Evolutionary conservation across 345 rosid species (phyloP), one percentile per base, ranked within the genome.

Genomic region (Xanthoceras sorbifolium): DNA sequence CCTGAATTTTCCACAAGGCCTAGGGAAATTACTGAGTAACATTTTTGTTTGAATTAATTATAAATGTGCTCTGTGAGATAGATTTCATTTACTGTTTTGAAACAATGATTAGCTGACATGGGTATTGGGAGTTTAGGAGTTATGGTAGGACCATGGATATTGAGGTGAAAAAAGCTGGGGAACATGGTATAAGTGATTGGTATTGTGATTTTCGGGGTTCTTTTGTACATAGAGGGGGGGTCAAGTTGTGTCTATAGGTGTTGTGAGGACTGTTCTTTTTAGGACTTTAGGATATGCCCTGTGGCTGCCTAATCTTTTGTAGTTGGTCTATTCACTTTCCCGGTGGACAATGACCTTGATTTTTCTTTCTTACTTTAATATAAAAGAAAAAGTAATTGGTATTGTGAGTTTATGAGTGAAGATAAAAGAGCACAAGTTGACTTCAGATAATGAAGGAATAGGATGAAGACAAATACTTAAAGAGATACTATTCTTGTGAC

Each of bases 21-120:
- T 46, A 18, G 40, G 20, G 38, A n/a, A 11, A 42, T 52, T 18
- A 17, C 46, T n/a, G 28, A 52, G 73, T 50, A n/a, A 32, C 20
- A n/a, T 70, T 29, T 18, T 70, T 72, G 26, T 40, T 60, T 72
- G 52, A 12, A 71, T 55, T 22, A 29, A 22, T 61, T 34, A 55
- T 20, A 54, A 54, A 12, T 34, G 48, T 42, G 5, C 9, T 46
- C 57, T 68, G 22, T 17, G 3, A 25, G 29, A n/a, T 65, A 17
- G 28, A 15, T 71, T 54, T 71, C 31, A 32, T 54, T 54, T 54
- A 20, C 38, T 32, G 28, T 52, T 52, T 17, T 25, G 2, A 54
- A 20, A 32, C 11, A 10, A 20, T 28, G 32, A 70, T 52, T 50
- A 28, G 63, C 46, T 70, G 42, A 18, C 20, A 40, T 66, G 70